Evolutionary conservation across 164 flowering plant species (phyloP), one percentile per base, ranked within the genome.

Genomic region (Vitis amurensis): DNA sequence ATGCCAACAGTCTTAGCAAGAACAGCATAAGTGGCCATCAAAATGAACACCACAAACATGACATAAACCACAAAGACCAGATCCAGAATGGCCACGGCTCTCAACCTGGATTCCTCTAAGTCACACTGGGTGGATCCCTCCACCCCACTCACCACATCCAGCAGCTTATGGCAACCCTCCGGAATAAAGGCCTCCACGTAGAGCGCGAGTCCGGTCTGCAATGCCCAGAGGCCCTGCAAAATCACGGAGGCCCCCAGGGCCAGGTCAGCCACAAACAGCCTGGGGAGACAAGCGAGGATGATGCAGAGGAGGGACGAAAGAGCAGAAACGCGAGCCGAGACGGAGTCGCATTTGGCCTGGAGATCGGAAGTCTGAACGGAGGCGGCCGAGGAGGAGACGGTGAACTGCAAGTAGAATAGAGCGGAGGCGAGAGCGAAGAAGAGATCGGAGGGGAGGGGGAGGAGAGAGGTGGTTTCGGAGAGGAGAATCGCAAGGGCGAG

Each of bases 121-220:
- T 91, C 99, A 64, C 98, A 95, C 79, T 84, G 86, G 50, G 98
- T 93, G 12, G 99, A 93, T 0, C 99, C 97, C 75, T 93, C 97
- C 2, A 91, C 93, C 3, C 98, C 97, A 12, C 72, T 74, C 11
- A 80, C 91, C 16, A 95, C 96, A 71, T 95, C 98, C 29, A 95
- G 78, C 73, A 95, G 69, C 65, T 84, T 74, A 61, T 95, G 94
- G 61, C 99, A 95, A 0, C 99, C 99, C 15, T 93, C 93, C 1
- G 98, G 98, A 7, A 95, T 91, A 67, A 95, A 91, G 15, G 85
- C 92, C 57, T 93, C 98, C 0, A 86, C 98, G 58, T 90, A 87
- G n/a, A 95, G 88, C 0, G 92, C 84, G 9, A 94, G 85, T 2
- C 94, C 97, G 0, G 97, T 91, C 79, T 92, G 98, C 10, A 91